Conservation (phyloP, 805 yeast species). For the Candida oleophila region DNA sequence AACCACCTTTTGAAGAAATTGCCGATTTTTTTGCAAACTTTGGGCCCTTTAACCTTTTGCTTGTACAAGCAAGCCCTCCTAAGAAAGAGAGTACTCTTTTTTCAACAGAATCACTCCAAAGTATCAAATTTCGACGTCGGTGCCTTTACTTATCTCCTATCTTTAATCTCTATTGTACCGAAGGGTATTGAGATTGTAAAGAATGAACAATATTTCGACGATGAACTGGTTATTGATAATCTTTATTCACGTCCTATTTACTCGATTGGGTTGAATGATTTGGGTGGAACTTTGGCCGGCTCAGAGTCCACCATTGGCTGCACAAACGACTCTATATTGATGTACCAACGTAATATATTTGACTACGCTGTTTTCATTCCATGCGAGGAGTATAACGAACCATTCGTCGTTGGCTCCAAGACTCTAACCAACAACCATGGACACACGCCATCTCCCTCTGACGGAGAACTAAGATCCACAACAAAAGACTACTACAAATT, state of each 20-base stretch:
- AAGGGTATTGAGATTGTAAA: conserved; percentile 39
- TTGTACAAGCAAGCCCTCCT: conserved; percentile 63
- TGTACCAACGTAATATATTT: conserved; percentile 51
- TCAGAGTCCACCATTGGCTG: conserved; percentile 48
- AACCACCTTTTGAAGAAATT: conserved; percentile 46
- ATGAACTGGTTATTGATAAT: neutral
- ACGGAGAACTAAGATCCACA: conserved; percentile 24
- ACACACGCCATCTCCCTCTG: conserved; percentile 6
- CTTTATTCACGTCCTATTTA: conserved; percentile 51
- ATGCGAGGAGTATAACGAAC: conserved; percentile 10
- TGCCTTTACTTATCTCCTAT: conserved; percentile 55
- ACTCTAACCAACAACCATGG: conserved; percentile 10
- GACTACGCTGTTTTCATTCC: conserved; percentile 40
- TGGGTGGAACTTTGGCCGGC: conserved; percentile 18
- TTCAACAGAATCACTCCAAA: conserved; percentile 25
- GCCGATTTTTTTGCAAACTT: conserved; percentile 42
- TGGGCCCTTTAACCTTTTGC: conserved; percentile 67
- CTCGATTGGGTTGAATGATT: conserved; percentile 61
- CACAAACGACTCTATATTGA: conserved; percentile 65
- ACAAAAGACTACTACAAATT: conserved; percentile 38
- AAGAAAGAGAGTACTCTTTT: conserved; percentile 54
- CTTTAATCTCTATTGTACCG: conserved; percentile 65
- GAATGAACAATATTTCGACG: neutral
- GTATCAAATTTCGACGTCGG: conserved; percentile 23
- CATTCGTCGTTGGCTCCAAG: conserved; percentile 13